Evolutionary conservation across 805 yeast species (phyloP).

Genomic region (Wickerhamomyces alni): DNA sequence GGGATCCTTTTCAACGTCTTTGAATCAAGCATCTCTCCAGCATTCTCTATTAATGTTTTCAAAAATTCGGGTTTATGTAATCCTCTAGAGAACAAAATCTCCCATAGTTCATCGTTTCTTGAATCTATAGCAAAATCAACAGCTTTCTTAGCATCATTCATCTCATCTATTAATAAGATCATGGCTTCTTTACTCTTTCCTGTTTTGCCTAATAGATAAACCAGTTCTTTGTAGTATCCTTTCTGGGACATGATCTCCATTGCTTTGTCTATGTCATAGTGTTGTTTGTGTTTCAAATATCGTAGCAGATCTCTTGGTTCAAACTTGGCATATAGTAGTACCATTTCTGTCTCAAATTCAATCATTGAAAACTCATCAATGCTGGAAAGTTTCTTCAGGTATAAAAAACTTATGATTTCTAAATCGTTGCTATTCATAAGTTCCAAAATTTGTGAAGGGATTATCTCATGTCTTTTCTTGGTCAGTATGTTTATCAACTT

Average conservation of each 20-base stretch:
- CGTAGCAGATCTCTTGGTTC: slow-evolving; percentile 49
- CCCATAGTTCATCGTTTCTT: slow-evolving; percentile 78
- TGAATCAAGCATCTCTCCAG: slow-evolving; percentile 63
- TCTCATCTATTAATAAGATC: slow-evolving; percentile 64
- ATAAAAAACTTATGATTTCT: slow-evolving; percentile 53
- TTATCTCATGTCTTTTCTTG: slow-evolving; percentile 58
- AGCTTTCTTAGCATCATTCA: slow-evolving; percentile 76
- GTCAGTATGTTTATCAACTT: slow-evolving; percentile 51
- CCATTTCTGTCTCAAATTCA: slow-evolving; percentile 61
- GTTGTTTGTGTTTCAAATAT: slow-evolving; percentile 52
- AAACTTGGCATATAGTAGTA: slow-evolving; percentile 58
- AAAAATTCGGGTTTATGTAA: slow-evolving; percentile 72
- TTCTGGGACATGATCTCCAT: slow-evolving; percentile 55
- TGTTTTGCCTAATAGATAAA: slow-evolving; percentile 71
- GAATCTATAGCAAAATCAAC: slow-evolving; percentile 67
- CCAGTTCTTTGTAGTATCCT: slow-evolving; percentile 61
- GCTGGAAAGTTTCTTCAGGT: slow-evolving; percentile 51
- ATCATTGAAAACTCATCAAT: slow-evolving; percentile 50
- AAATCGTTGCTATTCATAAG: slow-evolving; percentile 36
- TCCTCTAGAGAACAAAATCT: slow-evolving; percentile 63
- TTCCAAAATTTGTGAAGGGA: slow-evolving; percentile 45
- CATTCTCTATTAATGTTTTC: slow-evolving; percentile 61
- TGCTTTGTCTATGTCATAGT: slow-evolving; percentile 66
- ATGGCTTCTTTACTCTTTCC: slow-evolving; percentile 79
- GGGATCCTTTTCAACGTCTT: slow-evolving; percentile 64